Conservation (phyloP, 805 yeast genomes). For the Candida xiaguanensis region DNA sequence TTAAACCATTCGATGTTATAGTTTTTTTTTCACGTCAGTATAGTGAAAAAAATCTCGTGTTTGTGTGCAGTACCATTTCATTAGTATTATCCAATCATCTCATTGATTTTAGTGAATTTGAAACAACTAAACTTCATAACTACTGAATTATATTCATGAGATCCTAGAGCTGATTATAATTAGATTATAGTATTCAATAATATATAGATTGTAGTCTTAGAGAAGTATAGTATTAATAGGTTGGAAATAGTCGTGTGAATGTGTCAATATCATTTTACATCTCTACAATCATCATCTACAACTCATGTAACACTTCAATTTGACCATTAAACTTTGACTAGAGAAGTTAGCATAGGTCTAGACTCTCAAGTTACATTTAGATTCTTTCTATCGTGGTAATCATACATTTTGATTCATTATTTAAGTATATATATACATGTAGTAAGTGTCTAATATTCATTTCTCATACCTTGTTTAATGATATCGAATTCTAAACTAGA, state of each 20-base stretch:
- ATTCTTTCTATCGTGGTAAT: slow-evolving; percentile 1
- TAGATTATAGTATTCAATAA: not conserved
- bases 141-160: too few relatives aligned
- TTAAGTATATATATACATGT: not conserved
- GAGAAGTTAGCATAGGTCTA: too few relatives aligned
- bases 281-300: too few relatives aligned
- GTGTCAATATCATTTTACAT: not conserved
- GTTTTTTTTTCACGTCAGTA: not conserved
- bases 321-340: too few relatives aligned
- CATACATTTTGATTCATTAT: not conserved
- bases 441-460: not conserved
- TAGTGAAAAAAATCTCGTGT: not conserved
- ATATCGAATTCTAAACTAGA: slow-evolving; percentile 51
- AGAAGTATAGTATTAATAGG: too few relatives aligned
- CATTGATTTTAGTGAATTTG: not conserved
- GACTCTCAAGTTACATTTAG: too few relatives aligned
- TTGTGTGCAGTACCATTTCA: slow-evolving; percentile 1
- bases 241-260: not conserved
- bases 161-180: not conserved
- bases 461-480: slow-evolving; percentile 6
- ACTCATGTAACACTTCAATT: too few relatives aligned
- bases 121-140: not conserved
- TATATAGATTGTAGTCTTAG: too few relatives aligned
- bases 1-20: slow-evolving; percentile 1
- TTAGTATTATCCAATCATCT: slow-evolving; percentile 1